Base-by-base conservation (phyloP, 805 yeast genomes). In the Candida gorgasii region DNA sequence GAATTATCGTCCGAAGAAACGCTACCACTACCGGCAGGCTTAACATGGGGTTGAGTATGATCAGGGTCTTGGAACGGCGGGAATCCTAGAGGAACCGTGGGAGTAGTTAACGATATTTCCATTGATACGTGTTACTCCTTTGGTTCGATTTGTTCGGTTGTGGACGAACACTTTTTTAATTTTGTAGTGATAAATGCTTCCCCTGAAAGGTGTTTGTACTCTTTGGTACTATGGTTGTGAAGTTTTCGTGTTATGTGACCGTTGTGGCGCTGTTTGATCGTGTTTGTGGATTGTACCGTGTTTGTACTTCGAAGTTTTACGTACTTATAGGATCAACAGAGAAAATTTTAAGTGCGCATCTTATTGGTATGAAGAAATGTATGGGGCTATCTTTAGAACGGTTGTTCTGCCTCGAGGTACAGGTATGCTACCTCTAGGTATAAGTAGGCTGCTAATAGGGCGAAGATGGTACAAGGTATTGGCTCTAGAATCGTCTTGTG, bases 401-500 rank as follows among this genome's bases (percentile, higher is more conserved):
- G n/a, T n/a, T n/a, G n/a, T n/a, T n/a, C n/a, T n/a, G n/a, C n/a
- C n/a, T n/a, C n/a, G n/a, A n/a, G n/a, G n/a, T n/a, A n/a, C n/a
- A n/a, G n/a, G n/a, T n/a, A n/a, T n/a, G n/a, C n/a, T n/a, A n/a
- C n/a, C n/a, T n/a, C n/a, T n/a, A n/a, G n/a, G n/a, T n/a, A n/a
- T n/a, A n/a, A n/a, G n/a, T n/a, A n/a, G 8, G 28, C 28, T 4
- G 5, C n/a, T 8, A 11, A 4, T 26, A 4, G n/a, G n/a, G 28
- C 16, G 13, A 15, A 55, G 80, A 35, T 16, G 45, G 4, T 88
- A 86, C 58, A 73, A 72, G 32, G 93, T 90, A 0, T 65, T 93
- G 16, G 93, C 97, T 0, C 79, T 93, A 11, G 99, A 93, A 58
- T 80, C 95, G 0, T 88, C 97, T 0, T 93, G 99, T 58, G 99